Evolutionary conservation across 2,329 filamentous ascomycete genomes (phyloP).

Genomic region (Cordyceps pruinosa): DNA sequence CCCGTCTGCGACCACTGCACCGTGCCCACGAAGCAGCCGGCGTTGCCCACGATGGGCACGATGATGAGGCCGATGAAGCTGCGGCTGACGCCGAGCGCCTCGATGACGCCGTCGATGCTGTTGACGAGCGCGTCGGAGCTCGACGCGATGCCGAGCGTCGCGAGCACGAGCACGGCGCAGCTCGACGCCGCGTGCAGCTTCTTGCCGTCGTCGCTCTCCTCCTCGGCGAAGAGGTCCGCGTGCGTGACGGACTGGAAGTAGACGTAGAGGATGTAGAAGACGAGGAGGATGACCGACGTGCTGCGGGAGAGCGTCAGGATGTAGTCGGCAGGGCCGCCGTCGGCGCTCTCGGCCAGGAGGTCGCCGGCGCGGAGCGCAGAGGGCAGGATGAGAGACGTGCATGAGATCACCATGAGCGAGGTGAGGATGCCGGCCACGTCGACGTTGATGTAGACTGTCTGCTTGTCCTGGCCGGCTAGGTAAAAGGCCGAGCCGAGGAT

Average conservation of each 20-base stretch:
- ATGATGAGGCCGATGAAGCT: slow-evolving; percentile 17
- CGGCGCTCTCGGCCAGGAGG: not conserved
- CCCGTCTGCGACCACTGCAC: slow-evolving; percentile 15
- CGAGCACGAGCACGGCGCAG: slow-evolving; percentile 15
- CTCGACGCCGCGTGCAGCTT: slow-evolving; percentile 14
- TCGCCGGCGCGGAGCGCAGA: slow-evolving; percentile 7
- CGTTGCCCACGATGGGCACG: slow-evolving; percentile 16
- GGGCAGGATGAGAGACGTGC: slow-evolving; percentile 9
- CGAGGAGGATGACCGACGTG: slow-evolving; percentile 8
- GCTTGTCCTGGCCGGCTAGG: slow-evolving; percentile 9
- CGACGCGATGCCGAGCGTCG: slow-evolving; percentile 14
- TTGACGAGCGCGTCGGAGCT: slow-evolving; percentile 23
- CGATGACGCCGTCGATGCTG: slow-evolving; percentile 17
- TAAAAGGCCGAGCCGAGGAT: slow-evolving; percentile 10
- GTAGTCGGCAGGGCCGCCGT: slow-evolving; percentile 5
- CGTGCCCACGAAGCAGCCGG: slow-evolving; percentile 15
- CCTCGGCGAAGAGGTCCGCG: slow-evolving; percentile 11
- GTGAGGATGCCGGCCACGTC: slow-evolving; percentile 11
- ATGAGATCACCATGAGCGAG: slow-evolving; percentile 11
- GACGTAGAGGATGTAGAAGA: slow-evolving; percentile 9
- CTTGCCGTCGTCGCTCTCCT: slow-evolving; percentile 9
- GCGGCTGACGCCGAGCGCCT: slow-evolving; percentile 14
- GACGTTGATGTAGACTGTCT: slow-evolving; percentile 11
- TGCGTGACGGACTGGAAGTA: slow-evolving; percentile 12
- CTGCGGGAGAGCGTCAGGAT: slow-evolving; percentile 11